Evolutionary conservation across 1,284 basidiomycete genomes (phyloP).

Genomic region (Caloboletus inedulis): DNA sequence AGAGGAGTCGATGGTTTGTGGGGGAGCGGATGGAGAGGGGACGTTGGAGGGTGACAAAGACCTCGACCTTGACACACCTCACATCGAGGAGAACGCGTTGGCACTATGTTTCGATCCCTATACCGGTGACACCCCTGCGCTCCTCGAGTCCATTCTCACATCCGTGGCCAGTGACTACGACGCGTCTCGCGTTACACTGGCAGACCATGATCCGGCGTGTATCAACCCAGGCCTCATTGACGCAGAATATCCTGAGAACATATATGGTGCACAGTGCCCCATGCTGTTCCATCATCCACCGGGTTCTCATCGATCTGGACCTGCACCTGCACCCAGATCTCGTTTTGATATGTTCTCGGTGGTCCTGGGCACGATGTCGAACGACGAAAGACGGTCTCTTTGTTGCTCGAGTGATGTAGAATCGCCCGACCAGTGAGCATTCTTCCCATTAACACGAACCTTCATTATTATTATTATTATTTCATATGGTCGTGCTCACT

Average conservation of each 20-base stretch:
- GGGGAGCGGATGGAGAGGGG: background rate
- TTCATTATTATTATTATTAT: too few species aligned
- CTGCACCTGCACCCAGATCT: background rate
- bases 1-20: background rate
- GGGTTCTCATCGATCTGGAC: background rate
- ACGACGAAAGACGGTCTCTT: background rate
- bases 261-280: background rate
- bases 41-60: background rate
- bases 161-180: background rate
- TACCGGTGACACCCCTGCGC: background rate
- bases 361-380: background rate
- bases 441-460: background rate
- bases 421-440: background rate
- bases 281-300: background rate
- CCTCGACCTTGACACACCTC: background rate
- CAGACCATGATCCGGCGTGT: background rate
- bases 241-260: background rate
- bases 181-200: background rate
- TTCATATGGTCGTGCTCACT: background rate
- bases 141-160: background rate
- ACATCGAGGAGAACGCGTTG: background rate
- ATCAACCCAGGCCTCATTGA: background rate
- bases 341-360: background rate
- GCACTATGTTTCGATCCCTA: conserved; percentile 1
- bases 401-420: background rate